These are phyloP conservation scores for Aspergillus texensis DNA, from an alignment of 2,329 filamentous ascomycete genomes.

Conservation along the genomic window DNA sequence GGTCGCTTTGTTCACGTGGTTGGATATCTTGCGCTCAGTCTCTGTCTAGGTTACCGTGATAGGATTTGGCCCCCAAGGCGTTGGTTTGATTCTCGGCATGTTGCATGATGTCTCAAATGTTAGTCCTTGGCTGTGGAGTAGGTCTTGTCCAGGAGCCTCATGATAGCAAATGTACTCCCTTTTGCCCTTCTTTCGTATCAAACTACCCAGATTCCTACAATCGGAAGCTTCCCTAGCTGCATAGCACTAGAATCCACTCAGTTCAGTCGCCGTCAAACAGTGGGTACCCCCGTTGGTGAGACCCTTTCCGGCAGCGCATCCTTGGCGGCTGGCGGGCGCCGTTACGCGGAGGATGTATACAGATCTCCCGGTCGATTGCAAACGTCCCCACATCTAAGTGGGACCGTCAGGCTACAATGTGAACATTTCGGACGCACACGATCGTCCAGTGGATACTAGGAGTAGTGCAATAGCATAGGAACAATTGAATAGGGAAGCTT, in stretches of 20 bases:
- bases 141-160: not conserved
- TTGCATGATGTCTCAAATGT: not conserved
- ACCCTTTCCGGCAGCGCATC: not conserved
- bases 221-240: not conserved
- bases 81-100: too few relatives aligned
- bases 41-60: too few relatives aligned
- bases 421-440: too few relatives aligned
- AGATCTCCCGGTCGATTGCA: not conserved
- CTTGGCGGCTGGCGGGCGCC: not conserved
- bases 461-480: too few relatives aligned
- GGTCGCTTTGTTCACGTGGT: not conserved
- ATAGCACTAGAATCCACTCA: not conserved
- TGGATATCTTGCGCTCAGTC: too few relatives aligned
- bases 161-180: not conserved
- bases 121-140: not conserved
- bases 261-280: too few relatives aligned
- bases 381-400: not conserved
- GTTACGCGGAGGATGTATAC: not conserved
- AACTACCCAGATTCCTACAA: not conserved
- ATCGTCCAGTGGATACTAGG: too few relatives aligned
- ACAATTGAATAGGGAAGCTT: not conserved
- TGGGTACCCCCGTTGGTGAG: not conserved
- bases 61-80: not conserved
- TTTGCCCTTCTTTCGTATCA: not conserved
- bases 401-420: not conserved